A percentile compares a stretch with the other conserved stretches of the same genome.
Evolutionary conservation across 805 yeast genomes (phyloP).

Genomic region (Metschnikowia lachancei): DNA sequence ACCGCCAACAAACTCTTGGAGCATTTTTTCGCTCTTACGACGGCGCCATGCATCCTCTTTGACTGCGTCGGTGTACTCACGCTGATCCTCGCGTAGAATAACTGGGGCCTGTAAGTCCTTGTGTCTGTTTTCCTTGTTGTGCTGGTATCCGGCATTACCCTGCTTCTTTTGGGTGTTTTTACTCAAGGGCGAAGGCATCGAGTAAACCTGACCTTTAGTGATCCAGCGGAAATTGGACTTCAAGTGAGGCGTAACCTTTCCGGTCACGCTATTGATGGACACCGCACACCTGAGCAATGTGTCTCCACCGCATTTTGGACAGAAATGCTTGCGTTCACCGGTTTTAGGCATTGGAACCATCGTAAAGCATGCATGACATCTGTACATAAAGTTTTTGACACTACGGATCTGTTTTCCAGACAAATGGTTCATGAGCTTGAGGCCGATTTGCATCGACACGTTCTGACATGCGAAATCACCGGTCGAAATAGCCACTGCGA

Average conservation of each 20-base stretch:
- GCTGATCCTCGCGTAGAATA: slow-evolving; percentile 83
- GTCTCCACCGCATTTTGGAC: slow-evolving; percentile 93
- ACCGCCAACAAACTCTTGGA: slow-evolving; percentile 92
- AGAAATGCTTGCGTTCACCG: slow-evolving; percentile 80
- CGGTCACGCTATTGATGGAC: slow-evolving; percentile 72
- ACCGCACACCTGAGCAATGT: slow-evolving; percentile 90
- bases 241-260: slow-evolving; percentile 81
- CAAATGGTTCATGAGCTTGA: slow-evolving; percentile 78
- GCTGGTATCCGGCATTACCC: slow-evolving; percentile 80
- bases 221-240: slow-evolving; percentile 94
- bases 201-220: slow-evolving; percentile 77
- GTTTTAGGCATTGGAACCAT: slow-evolving; percentile 74
- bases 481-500: slow-evolving; percentile 81
- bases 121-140: slow-evolving; percentile 59
- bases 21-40: slow-evolving; percentile 77
- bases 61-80: slow-evolving; percentile 83
- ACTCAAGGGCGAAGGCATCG: slow-evolving; percentile 84
- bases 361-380: slow-evolving; percentile 96
- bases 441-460: slow-evolving; percentile 86
- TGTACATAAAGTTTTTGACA: slow-evolving; percentile 86
- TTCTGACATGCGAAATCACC: slow-evolving; percentile 98
- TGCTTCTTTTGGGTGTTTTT: slow-evolving; percentile 65
- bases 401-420: slow-evolving; percentile 83
- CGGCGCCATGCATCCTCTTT: slow-evolving; percentile 87
- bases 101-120: slow-evolving; percentile 50